These are phyloP conservation scores for Parasitella parasitica DNA, from an alignment of 371 early-diverging fungal species.

Conservation along the genomic window DNA sequence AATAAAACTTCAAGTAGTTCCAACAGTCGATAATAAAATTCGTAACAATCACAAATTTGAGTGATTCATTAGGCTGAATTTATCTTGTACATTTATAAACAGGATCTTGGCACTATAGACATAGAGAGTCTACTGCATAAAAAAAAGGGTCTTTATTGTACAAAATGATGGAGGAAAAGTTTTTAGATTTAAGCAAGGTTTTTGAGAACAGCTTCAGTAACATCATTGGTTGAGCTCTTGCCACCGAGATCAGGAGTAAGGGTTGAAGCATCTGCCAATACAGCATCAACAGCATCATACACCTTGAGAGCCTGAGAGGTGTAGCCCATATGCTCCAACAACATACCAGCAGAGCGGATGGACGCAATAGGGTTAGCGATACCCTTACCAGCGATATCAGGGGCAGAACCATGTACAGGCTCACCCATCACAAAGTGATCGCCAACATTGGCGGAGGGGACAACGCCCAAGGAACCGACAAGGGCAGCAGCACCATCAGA, in stretches of 20 bases:
- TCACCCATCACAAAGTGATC: conserved; percentile 92
- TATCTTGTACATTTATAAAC: no score
- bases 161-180: no score
- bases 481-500: conserved; percentile 95
- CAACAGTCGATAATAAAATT: no score
- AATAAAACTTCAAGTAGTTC: no score
- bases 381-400: conserved; percentile 94
- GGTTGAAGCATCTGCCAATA: conserved; percentile 61
- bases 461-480: conserved; percentile 92
- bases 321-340: conserved; percentile 83
- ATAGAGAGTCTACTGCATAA: no score
- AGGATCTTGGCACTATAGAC: no score
- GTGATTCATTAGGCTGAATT: no score
- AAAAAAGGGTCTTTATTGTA: no score
- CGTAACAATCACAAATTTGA: no score
- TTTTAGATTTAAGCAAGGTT: conserved; percentile 36
- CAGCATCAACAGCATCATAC: conserved; percentile 84
- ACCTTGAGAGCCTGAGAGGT: conserved; percentile 73
- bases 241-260: conserved; percentile 94
- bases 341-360: conserved; percentile 88
- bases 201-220: conserved; percentile 80
- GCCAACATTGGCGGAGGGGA: conserved; percentile 93
- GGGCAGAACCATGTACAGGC: conserved; percentile 95
- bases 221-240: conserved; percentile 77
- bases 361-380: conserved; percentile 95